Conservation (phyloP, 352 stramenopile species). For the Phytophthora idaei region DNA sequence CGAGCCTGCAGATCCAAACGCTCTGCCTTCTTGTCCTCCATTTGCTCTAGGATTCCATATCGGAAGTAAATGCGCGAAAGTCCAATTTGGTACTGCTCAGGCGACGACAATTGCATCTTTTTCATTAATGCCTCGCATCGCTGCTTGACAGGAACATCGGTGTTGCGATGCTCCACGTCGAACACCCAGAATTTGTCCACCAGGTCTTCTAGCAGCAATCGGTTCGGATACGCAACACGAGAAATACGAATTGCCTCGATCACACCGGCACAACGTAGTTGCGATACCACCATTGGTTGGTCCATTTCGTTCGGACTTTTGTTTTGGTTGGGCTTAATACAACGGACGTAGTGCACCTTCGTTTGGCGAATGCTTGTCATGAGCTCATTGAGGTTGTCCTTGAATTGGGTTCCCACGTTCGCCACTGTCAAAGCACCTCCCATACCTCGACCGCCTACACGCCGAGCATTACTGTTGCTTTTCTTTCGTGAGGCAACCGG, state of each 20-base stretch:
- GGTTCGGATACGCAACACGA: conserved; percentile 97
- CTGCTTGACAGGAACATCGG: conserved; percentile 46
- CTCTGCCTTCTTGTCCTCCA: conserved; percentile 72
- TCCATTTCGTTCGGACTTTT: conserved; percentile 91
- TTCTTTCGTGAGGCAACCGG: conserved; percentile 25
- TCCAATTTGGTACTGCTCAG: conserved; percentile 81
- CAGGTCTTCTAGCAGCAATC: conserved; percentile 88
- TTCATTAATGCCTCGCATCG: conserved; percentile 64
- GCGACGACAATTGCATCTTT: conserved; percentile 64
- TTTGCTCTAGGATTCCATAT: conserved; percentile 76
- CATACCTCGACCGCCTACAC: conserved; percentile 35
- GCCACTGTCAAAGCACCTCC: conserved; percentile 58
- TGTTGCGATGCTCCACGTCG: conserved; percentile 43
- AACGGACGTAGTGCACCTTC: conserved; percentile 98
- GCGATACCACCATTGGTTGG: conserved; percentile 93
- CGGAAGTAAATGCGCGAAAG: conserved; percentile 84
- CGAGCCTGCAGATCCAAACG: conserved; percentile 65
- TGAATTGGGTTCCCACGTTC: conserved; percentile 86
- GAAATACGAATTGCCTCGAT: conserved; percentile 99
- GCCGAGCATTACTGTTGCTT: conserved; percentile 32
- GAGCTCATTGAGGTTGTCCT: conserved; percentile 92
- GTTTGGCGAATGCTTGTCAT: conserved; percentile 95
- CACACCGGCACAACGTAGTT: conserved; percentile 97
- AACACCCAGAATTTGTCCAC: conserved; percentile 86
- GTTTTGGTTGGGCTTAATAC: conserved; percentile 98